phyloP scores from a whole-genome alignment of 345 rosid species.

The Eutrema japonicum region DNA sequence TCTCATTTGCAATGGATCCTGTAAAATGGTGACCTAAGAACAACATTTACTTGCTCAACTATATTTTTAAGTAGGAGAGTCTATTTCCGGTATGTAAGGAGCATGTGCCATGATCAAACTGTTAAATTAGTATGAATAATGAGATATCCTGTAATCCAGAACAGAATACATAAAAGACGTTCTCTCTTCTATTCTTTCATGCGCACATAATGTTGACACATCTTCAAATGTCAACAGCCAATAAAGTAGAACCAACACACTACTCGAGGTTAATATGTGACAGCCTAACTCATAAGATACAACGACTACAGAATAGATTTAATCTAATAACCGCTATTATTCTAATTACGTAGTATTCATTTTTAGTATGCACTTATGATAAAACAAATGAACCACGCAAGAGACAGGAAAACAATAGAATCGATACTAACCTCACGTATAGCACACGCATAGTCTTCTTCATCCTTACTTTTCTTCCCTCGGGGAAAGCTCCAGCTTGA shows the following conservation, averaged over 20 bases:
- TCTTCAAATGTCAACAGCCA: slow-evolving; percentile 20
- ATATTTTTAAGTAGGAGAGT: slow-evolving; percentile 8
- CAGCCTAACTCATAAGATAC: slow-evolving; percentile 6
- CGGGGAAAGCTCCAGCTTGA: slow-evolving; percentile 99
- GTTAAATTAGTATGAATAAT: slow-evolving; percentile 13
- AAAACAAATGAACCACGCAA: slow-evolving; percentile 13
- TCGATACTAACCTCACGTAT: slow-evolving; percentile 72
- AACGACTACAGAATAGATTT: not conserved
- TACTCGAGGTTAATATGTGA: not conserved
- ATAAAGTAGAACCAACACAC: slow-evolving; percentile 23
- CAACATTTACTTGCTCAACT: slow-evolving; percentile 12
- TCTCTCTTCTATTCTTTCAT: not conserved
- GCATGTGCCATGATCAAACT: slow-evolving; percentile 15
- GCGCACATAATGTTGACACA: not conserved
- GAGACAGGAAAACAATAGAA: slow-evolving; percentile 6
- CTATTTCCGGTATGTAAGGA: not conserved
- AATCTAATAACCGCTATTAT: not conserved
- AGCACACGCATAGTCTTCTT: slow-evolving; percentile 98
- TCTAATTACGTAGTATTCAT: not conserved
- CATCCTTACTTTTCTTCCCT: slow-evolving; percentile 98
- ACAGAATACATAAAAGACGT: not conserved
- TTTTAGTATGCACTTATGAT: not conserved
- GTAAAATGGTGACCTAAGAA: slow-evolving; percentile 23
- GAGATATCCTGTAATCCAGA: not conserved
- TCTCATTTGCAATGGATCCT: not conserved